Base-by-base conservation (phyloP, 306 rosid species). In the Cucumis hystrix region DNA sequence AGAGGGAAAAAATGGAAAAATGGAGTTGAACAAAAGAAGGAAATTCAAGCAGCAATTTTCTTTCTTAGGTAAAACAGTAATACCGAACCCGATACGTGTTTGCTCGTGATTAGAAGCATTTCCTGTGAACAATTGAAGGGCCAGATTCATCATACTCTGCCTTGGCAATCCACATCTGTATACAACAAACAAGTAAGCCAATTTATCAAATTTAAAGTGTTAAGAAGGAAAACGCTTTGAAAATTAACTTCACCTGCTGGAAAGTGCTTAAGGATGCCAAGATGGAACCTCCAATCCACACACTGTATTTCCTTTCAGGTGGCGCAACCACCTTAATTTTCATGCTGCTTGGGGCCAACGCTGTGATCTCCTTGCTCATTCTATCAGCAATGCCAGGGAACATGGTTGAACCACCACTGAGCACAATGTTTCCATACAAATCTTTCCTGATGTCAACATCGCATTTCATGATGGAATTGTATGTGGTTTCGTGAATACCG, bases 261-360 rank as follows among this genome's bases (percentile, higher is more conserved):
- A 82, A 82, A 33, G 85, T 82, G 64, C 82, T 82, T 52, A 82
- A 74, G 65, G 85, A 82, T 73, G 85, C 85, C 43, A 78, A 74
- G 79, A 82, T 82, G 65, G 85, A 82, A 73, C 85, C 85, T 82
- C 85, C 85, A 14, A 82, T 82, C 85, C 85, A 82, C 55, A 78
- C 85, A 56, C 85, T 82, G 70, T 82, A 82, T 79, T 82, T 82
- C 80, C 85, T 78, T 66, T 78, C 85, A 14, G 85, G 85, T 7
- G 82, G 85, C 3, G 85, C 85, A 74, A 82, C 85, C 9, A 82
- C 85, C 85, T 82, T 82, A 45, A 82, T 82, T 77, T 82, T 82
- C 85, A 82, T 82, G 82, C 82, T 82, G 79, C 85, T 82, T 2
- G 85, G 85, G 39, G 85, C 85, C 65, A 78, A 55, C 5, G 85